Evolutionary conservation across 164 flowering plant species (phyloP).

Genomic region (Chimonanthus praecox): DNA sequence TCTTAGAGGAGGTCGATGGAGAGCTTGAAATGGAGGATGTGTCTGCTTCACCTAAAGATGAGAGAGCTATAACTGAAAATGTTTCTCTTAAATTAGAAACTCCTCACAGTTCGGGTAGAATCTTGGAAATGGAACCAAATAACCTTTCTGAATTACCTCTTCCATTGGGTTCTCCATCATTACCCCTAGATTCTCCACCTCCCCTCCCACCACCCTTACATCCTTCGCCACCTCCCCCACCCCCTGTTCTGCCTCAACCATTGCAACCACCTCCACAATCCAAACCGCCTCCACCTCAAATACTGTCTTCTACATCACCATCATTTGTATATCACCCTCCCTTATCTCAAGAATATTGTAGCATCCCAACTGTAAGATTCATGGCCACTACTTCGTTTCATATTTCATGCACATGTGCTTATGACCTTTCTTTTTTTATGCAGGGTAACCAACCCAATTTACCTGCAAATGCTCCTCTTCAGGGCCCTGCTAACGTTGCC

Average conservation of each 20-base stretch:
- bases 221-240: conserved; percentile 24
- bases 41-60: conserved; percentile 48
- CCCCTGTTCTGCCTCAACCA: conserved; percentile 19
- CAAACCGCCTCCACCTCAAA: conserved; percentile 19
- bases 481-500: conserved; percentile 32
- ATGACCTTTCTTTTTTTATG: conserved; percentile 8
- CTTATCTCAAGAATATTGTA: conserved; percentile 39
- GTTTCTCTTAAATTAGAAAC: conserved; percentile 22
- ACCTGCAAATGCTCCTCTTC: conserved; percentile 43
- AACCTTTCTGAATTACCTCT: conserved; percentile 33
- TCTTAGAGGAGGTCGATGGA: conserved; percentile 77
- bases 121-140: conserved; percentile 22
- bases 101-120: conserved; percentile 22
- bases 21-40: conserved; percentile 97
- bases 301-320: conserved; percentile 21
- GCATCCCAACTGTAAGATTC: conserved; percentile 40
- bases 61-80: conserved; percentile 16
- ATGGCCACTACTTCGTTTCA: not conserved
- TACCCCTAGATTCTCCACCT: conserved; percentile 41
- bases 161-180: conserved; percentile 64
- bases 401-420: not conserved
- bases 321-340: conserved; percentile 3
- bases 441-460: conserved; percentile 51
- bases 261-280: conserved; percentile 20
- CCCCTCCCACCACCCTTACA: conserved; percentile 26